Conservation (phyloP, 1,284 basidiomycete genomes). For the Cutaneotrichosporon sp. region DNA sequence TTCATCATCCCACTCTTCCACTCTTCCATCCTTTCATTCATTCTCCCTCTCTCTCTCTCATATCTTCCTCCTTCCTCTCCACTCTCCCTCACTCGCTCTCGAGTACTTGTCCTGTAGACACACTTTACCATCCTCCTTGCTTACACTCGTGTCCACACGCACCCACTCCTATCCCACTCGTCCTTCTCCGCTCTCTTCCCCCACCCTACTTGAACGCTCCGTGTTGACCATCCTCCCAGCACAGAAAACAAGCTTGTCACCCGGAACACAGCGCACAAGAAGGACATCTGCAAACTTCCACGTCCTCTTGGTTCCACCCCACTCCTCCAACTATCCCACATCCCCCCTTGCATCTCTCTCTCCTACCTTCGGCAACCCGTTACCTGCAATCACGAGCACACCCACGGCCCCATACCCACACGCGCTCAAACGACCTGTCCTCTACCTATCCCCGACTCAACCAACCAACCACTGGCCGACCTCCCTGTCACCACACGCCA, state of each 20-base stretch:
- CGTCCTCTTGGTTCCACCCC: background rate
- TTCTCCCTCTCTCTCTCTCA: background rate
- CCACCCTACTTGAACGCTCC: background rate
- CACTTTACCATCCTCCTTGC: background rate
- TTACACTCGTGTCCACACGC: constrained; percentile 5
- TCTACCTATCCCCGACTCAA: background rate
- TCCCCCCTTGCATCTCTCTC: background rate
- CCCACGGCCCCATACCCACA: background rate
- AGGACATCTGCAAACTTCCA: background rate
- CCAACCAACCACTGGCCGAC: background rate
- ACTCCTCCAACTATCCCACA: background rate
- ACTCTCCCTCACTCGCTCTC: constrained; percentile 1
- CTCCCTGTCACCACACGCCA: background rate
- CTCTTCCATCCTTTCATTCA: background rate
- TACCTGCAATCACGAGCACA: background rate
- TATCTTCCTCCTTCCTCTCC: background rate
- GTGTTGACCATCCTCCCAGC: background rate
- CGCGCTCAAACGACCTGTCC: background rate
- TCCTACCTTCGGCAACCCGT: background rate
- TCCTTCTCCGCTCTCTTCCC: background rate
- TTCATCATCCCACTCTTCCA: background rate
- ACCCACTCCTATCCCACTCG: background rate
- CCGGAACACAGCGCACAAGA: background rate
- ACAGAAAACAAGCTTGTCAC: background rate
- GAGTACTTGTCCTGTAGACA: background rate